A percentile compares a stretch with the other conserved stretches of the same genome.
These are phyloP conservation scores for Hortaea werneckii DNA, from an alignment of 2,329 filamentous ascomycete genomes.

Conservation along the genomic window DNA sequence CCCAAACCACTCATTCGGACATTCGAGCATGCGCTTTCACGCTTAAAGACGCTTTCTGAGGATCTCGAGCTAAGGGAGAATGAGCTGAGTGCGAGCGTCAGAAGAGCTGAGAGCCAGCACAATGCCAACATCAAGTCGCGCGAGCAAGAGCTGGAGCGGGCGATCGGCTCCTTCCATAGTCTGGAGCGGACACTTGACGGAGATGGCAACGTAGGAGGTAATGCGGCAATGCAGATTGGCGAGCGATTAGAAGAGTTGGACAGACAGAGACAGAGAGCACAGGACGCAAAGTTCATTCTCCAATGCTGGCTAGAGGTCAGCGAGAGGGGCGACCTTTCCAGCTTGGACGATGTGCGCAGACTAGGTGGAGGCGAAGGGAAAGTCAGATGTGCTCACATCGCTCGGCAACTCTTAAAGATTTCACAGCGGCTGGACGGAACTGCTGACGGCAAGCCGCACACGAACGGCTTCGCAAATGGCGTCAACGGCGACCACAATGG, in stretches of 20 bases:
- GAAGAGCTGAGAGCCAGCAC: slow-evolving; percentile 84
- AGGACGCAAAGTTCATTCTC: slow-evolving; percentile 90
- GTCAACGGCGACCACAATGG: slow-evolving; percentile 41
- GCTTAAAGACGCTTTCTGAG: slow-evolving; percentile 61
- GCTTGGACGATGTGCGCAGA: slow-evolving; percentile 78
- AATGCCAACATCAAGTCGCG: slow-evolving; percentile 81
- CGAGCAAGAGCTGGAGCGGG: slow-evolving; percentile 80
- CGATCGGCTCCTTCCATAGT: slow-evolving; percentile 83
- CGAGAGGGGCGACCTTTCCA: slow-evolving; percentile 74
- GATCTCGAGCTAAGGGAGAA: slow-evolving; percentile 86
- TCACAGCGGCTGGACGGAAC: slow-evolving; percentile 78
- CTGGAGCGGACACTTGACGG: slow-evolving; percentile 68
- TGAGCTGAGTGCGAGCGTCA: slow-evolving; percentile 78
- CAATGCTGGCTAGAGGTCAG: slow-evolving; percentile 96
- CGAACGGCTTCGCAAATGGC: slow-evolving; percentile 28
- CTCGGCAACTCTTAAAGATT: slow-evolving; percentile 85
- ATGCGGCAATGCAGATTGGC: slow-evolving; percentile 88
- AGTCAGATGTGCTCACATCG: slow-evolving; percentile 86
- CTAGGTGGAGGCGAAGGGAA: slow-evolving; percentile 84
- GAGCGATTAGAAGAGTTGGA: slow-evolving; percentile 90
- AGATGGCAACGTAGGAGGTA: slow-evolving; percentile 55
- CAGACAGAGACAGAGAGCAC: slow-evolving; percentile 75
- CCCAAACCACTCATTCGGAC: slow-evolving; percentile 93
- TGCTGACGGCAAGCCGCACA: slow-evolving; percentile 27
- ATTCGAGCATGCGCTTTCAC: slow-evolving; percentile 68